Evolutionary conservation across 345 rosid species (phyloP).

Genomic region (Cardiospermum halicacabum): DNA sequence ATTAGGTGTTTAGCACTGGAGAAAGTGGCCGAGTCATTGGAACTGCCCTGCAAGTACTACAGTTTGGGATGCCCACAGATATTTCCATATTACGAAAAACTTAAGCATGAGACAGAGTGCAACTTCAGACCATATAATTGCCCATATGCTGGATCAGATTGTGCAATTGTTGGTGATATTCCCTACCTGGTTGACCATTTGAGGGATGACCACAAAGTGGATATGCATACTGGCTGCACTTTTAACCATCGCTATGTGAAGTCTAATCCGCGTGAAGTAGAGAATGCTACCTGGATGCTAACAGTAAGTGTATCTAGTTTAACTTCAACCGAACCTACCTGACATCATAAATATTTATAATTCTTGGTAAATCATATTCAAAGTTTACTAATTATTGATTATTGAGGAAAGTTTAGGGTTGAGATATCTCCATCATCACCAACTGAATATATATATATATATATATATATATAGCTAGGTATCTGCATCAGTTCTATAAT

Average conservation of each 20-base stretch:
- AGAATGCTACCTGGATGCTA: constrained; percentile 78
- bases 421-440: not conserved
- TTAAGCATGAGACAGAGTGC: constrained; percentile 66
- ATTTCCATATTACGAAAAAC: constrained; percentile 74
- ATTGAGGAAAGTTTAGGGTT: not conserved
- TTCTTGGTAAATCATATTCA: not conserved
- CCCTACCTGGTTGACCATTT: constrained; percentile 69
- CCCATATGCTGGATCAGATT: constrained; percentile 81
- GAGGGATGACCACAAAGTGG: constrained; percentile 80
- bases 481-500: not conserved
- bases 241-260: constrained; percentile 82
- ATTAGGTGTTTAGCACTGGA: constrained; percentile 78
- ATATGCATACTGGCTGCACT: constrained; percentile 73
- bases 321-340: not conserved
- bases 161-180: constrained; percentile 56
- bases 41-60: constrained; percentile 72
- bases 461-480: not conserved
- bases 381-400: not conserved
- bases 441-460: no score
- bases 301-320: constrained; percentile 12
- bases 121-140: constrained; percentile 72
- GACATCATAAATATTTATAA: not conserved
- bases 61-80: constrained; percentile 73
- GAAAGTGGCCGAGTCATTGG: constrained; percentile 79
- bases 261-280: constrained; percentile 78